Base-by-base conservation (phyloP, 1,284 basidiomycete species). In the Trametes pubescens region DNA sequence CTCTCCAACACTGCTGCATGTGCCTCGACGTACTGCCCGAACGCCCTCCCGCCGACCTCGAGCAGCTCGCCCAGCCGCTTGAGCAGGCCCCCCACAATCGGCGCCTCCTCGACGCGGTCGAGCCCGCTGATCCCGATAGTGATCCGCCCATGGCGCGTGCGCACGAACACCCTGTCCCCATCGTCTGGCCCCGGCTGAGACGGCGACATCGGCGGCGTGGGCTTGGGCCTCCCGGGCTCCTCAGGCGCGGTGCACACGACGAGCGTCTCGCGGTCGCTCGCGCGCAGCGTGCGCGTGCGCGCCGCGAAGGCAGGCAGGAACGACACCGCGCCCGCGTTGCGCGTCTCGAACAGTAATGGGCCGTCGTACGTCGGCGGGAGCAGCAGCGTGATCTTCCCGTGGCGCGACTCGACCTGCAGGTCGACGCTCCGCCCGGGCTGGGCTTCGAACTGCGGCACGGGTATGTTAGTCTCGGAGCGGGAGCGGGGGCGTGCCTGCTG, bases 361-460 rank as follows among this genome's bases (percentile, higher is more conserved):
- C 75, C 75, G 58, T 67, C 55, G 69, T 70, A 76, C 16, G 67
- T 72, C 3, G 70, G 67, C 2, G 75, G 74, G 22, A 76, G 61
- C 60, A 74, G 69, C 22, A 76, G 51, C 29, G 62, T 64, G 51
- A 74, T 73, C 26, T 67, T 68, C 56, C 72, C 70, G 48, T 73
- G 66, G 1, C 67, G 57, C 1, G 72, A 71, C 38, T 68, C 67
- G 18, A 74, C 64, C 46, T 74, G 70, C 0, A 76, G 68, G 62
- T 73, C 72, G 47, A 76, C 65, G 49, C 70, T 68, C 38, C 72
- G 72, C 32, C 63, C 57, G 1, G 64, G 58, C 26, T 74, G 72
- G 2, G 75, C 61, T 5, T 73, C 68, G 56, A 71, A 70, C 72
- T 74, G 61, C 22, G 9, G 5, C 22, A 8, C 29, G 29, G 29